Conservation (phyloP, 495 filamentous ascomycete species). For the Aspergillus biplanus region DNA sequence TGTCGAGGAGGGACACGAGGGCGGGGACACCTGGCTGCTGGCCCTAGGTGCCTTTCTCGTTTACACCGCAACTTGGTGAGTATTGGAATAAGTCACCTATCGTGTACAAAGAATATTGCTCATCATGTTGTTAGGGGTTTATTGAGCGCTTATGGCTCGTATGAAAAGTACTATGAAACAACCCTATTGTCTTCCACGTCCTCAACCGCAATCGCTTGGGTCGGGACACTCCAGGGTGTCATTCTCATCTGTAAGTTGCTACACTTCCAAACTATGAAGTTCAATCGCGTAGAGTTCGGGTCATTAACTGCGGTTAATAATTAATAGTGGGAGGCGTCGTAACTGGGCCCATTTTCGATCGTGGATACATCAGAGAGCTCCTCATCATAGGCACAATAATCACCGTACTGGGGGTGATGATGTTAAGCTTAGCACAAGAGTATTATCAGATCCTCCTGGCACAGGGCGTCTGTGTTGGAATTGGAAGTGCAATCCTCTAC, state of each 20-base stretch:
- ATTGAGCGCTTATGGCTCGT: conserved; percentile 6
- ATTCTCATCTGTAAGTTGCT: conserved; percentile 8
- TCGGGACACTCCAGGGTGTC: conserved; percentile 2
- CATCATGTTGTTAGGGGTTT: background rate
- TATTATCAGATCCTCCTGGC: conserved; percentile 39
- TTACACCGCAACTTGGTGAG: conserved; percentile 9
- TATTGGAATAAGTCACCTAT: background rate
- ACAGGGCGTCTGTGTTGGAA: conserved; percentile 34
- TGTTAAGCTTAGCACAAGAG: conserved; percentile 29
- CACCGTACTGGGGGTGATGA: conserved; percentile 26
- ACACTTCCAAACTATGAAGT: background rate
- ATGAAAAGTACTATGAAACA: conserved; percentile 10
- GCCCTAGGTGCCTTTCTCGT: conserved; percentile 1
- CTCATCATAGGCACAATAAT: conserved; percentile 2
- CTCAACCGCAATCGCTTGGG: conserved; percentile 2
- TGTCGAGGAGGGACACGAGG: conserved; percentile 1
- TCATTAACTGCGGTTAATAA: background rate
- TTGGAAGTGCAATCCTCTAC: conserved; percentile 21
- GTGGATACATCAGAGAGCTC: conserved; percentile 8
- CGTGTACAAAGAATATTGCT: background rate
- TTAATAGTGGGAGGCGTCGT: conserved; percentile 3
- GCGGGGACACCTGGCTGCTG: background rate
- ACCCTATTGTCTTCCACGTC: conserved; percentile 1
- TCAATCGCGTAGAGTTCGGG: background rate
- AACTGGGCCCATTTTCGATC: conserved; percentile 13